Percentiles rank a stretch among this genome's conserved stretches.
Evolutionary conservation across 176 grass and related monocot genomes (phyloP).

Genomic region (Tillandsia fasciculata): DNA sequence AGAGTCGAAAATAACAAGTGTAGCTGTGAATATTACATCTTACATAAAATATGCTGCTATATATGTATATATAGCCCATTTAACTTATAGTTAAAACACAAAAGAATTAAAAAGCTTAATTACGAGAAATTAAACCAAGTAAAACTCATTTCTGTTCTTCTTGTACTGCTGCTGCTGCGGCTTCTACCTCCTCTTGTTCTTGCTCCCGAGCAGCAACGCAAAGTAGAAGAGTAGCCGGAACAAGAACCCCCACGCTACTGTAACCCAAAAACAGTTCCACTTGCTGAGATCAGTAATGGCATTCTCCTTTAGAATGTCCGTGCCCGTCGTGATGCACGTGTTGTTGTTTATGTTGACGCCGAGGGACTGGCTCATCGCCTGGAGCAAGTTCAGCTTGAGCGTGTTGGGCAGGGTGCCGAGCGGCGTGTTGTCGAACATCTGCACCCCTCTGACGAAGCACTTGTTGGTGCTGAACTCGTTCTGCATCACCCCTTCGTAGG

Average conservation of each 20-base stretch:
- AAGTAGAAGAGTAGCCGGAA: constrained; percentile 88
- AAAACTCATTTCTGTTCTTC: background rate
- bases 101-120: background rate
- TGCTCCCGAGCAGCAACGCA: constrained; percentile 65
- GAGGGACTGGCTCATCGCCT: constrained; percentile 51
- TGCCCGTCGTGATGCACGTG: constrained; percentile 79
- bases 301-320: constrained; percentile 58
- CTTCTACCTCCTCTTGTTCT: constrained; percentile 74
- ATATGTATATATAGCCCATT: no score
- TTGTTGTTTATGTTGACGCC: constrained; percentile 43
- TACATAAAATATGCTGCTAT: no score
- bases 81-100: no score
- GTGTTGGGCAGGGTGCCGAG: constrained; percentile 33
- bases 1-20: no score
- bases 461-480: constrained; percentile 69
- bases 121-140: background rate
- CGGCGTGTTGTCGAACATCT: constrained; percentile 99
- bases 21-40: no score
- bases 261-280: constrained; percentile 95
- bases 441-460: constrained; percentile 79
- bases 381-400: constrained; percentile 60
- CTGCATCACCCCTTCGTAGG: constrained; percentile 91
- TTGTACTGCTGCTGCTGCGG: background rate
- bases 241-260: constrained; percentile 78
- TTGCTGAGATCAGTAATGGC: constrained; percentile 70